These are phyloP conservation scores for Phytophthora syringae DNA, from an alignment of 352 stramenopile genomes.

Conservation along the genomic window DNA sequence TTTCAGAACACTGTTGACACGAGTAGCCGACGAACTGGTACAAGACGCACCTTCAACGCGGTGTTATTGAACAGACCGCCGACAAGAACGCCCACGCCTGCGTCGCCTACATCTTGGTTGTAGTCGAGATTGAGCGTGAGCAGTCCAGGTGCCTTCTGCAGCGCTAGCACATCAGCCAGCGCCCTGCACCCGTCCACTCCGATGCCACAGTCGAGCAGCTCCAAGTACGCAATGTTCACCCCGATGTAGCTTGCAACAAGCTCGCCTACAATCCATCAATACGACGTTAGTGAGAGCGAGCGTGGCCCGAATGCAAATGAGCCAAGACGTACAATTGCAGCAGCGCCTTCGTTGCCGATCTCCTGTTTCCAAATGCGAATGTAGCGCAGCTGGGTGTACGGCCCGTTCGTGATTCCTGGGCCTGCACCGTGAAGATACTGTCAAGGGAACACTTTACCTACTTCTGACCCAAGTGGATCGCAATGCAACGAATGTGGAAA, in stretches of 20 bases:
- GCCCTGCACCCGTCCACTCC: conserved; percentile 64
- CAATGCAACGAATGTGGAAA: conserved; percentile 7
- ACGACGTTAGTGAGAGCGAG: background rate
- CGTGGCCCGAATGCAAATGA: background rate
- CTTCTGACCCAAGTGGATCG: background rate
- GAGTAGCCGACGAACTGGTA: background rate
- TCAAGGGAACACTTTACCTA: conserved; percentile 49
- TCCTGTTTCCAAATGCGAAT: conserved; percentile 87
- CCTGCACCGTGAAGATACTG: conserved; percentile 54
- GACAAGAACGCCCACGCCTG: conserved; percentile 58
- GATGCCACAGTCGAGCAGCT: conserved; percentile 83
- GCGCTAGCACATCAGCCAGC: conserved; percentile 53
- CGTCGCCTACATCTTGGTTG: conserved; percentile 68
- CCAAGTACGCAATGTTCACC: conserved; percentile 80
- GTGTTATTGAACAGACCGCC: conserved; percentile 76
- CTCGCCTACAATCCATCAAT: conserved; percentile 34
- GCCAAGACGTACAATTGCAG: conserved; percentile 59
- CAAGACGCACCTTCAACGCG: conserved; percentile 54
- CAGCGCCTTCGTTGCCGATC: conserved; percentile 74
- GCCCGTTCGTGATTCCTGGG: conserved; percentile 64
- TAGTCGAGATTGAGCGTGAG: conserved; percentile 82
- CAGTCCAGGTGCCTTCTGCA: conserved; percentile 62
- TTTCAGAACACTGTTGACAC: background rate
- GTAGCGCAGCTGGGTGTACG: conserved; percentile 73
- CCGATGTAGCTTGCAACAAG: conserved; percentile 50